These are phyloP conservation scores for Suillus placidus DNA, from an alignment of 768 basidiomycete genomes.

Conservation along the genomic window DNA sequence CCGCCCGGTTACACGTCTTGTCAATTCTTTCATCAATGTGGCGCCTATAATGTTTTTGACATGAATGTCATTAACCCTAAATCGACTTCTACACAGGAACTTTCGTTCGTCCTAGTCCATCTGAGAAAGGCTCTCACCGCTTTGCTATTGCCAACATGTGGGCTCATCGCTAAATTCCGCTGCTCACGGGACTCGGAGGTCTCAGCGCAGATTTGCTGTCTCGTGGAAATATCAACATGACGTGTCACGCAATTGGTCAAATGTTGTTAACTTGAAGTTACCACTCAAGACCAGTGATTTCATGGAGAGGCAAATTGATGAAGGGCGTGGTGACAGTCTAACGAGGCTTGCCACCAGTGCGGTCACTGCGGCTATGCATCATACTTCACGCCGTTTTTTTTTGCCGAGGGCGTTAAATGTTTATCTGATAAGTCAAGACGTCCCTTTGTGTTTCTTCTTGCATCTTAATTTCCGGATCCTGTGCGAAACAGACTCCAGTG, in stretches of 20 bases:
- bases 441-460: slow-evolving; percentile 1
- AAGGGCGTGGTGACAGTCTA: not conserved
- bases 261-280: not conserved
- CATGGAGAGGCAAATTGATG: not conserved
- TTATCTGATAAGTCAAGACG: slow-evolving; percentile 14
- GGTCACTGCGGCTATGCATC: slow-evolving; percentile 14
- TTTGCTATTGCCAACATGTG: slow-evolving; percentile 18
- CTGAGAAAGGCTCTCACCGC: slow-evolving; percentile 8
- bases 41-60: not conserved
- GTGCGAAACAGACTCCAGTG: slow-evolving; percentile 8
- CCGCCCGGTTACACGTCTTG: not conserved
- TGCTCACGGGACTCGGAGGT: slow-evolving; percentile 1
- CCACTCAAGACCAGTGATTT: not conserved
- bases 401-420: slow-evolving; percentile 14
- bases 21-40: slow-evolving; percentile 5
- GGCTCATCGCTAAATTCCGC: slow-evolving; percentile 7
- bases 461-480: slow-evolving; percentile 13
- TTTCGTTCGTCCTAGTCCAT: slow-evolving; percentile 6
- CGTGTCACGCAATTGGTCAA: slow-evolving; percentile 4
- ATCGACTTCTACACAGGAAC: slow-evolving; percentile 4
- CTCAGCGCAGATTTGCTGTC: slow-evolving; percentile 9
- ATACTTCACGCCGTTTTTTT: slow-evolving; percentile 8
- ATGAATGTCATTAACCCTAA: not conserved
- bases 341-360: not conserved
- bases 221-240: slow-evolving; percentile 17